Conservation (phyloP, 441 rosid genomes). For the Eruca vesicaria region DNA sequence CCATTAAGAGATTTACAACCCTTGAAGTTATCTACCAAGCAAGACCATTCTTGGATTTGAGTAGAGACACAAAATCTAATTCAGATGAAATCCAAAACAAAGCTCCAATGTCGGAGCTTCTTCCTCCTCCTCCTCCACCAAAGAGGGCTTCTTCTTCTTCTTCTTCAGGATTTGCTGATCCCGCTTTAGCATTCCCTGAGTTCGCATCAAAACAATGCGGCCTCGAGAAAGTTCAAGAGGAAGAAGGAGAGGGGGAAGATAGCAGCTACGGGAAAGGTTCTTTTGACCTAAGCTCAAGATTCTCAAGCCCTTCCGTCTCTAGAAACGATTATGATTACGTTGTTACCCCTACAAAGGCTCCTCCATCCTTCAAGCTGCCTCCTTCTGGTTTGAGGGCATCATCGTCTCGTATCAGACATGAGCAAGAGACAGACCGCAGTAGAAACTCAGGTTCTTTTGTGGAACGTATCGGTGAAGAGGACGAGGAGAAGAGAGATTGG, state of each 20-base stretch:
- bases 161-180: constrained; percentile 20
- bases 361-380: constrained; percentile 6
- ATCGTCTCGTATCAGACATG: constrained; percentile 7
- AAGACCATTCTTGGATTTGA: constrained; percentile 18
- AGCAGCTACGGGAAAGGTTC: constrained; percentile 31
- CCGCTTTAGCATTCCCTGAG: constrained; percentile 35
- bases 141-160: constrained; percentile 2
- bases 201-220: constrained; percentile 18
- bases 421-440: constrained; percentile 1
- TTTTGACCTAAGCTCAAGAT: constrained; percentile 26
- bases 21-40: constrained; percentile 25
- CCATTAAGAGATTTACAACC: constrained; percentile 25
- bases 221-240: constrained; percentile 26
- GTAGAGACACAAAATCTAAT: constrained; percentile 25
- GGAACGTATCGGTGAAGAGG: constrained; percentile 7
- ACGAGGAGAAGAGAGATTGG: constrained; percentile 13
- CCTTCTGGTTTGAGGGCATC: neutral
- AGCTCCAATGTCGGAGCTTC: constrained; percentile 41
- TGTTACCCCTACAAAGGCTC: neutral
- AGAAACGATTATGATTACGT: neutral
- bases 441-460: constrained; percentile 25
- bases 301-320: constrained; percentile 19
- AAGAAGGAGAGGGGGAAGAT: constrained; percentile 34
- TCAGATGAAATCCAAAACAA: constrained; percentile 30
- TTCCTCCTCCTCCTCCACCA: constrained; percentile 26